A percentile compares a stretch with the other conserved stretches of the same genome.
Evolutionary conservation across 371 early-diverging fungal genomes (phyloP).

Genomic region (Rhizomucor pusillus): DNA sequence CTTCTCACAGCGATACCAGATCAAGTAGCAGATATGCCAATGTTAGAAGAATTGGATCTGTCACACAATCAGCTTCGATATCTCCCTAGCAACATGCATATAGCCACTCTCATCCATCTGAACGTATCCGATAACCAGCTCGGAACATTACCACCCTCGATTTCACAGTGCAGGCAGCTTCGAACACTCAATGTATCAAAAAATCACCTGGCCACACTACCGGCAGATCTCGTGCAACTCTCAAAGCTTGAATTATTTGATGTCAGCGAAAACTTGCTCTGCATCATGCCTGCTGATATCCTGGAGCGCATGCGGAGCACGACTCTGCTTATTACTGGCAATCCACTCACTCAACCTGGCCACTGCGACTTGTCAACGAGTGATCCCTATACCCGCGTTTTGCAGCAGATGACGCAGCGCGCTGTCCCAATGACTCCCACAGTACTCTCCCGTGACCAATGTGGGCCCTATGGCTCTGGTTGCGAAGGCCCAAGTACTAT

Average conservation of each 20-base stretch:
- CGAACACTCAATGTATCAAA: slow-evolving; percentile 52
- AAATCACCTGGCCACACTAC: slow-evolving; percentile 58
- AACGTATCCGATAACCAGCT: slow-evolving; percentile 57
- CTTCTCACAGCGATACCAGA: slow-evolving; percentile 44
- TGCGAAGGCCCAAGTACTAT: slow-evolving; percentile 13
- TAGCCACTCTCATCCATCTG: slow-evolving; percentile 28
- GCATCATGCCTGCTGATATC: slow-evolving; percentile 61
- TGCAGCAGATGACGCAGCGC: slow-evolving; percentile 49
- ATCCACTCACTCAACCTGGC: slow-evolving; percentile 57
- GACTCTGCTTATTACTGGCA: slow-evolving; percentile 53
- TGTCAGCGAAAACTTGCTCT: slow-evolving; percentile 58
- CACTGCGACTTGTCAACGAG: slow-evolving; percentile 35
- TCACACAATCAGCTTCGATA: slow-evolving; percentile 50
- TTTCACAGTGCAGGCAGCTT: slow-evolving; percentile 41
- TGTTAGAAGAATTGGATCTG: slow-evolving; percentile 51
- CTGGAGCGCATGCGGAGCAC: slow-evolving; percentile 56
- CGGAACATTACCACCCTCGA: slow-evolving; percentile 56
- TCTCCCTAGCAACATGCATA: slow-evolving; percentile 43
- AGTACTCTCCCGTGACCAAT: slow-evolving; percentile 24
- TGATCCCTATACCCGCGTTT: slow-evolving; percentile 46
- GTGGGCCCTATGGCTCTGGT: slow-evolving; percentile 41
- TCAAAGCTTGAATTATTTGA: slow-evolving; percentile 55
- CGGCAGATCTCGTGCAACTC: slow-evolving; percentile 54
- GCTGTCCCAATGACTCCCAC: slow-evolving; percentile 33
- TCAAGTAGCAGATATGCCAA: slow-evolving; percentile 41